These are phyloP conservation scores for Fusarium subglutinans DNA, from an alignment of 2,329 filamentous ascomycete species.

Conservation along the genomic window DNA sequence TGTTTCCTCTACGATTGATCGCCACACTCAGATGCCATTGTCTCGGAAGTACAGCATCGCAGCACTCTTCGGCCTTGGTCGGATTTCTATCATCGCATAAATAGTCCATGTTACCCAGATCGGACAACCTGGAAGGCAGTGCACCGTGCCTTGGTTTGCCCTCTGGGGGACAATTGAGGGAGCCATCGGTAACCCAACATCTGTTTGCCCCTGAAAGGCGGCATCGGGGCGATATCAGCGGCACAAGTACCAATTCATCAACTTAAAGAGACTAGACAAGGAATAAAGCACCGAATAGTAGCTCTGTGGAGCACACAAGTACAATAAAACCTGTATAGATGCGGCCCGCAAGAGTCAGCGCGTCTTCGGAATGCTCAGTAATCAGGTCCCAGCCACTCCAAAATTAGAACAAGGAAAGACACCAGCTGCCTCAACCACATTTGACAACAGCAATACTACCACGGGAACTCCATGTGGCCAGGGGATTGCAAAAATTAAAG, in stretches of 20 bases:
- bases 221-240: not conserved
- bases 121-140: too few species aligned
- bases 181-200: too few species aligned
- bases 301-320: too few species aligned
- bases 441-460: too few species aligned
- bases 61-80: not conserved
- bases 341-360: not conserved
- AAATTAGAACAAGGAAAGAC: not conserved
- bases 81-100: not conserved
- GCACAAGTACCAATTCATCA: not conserved
- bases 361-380: not conserved
- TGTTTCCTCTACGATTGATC: not conserved
- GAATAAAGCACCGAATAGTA: not conserved
- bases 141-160: too few species aligned
- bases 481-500: not conserved
- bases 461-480: not conserved
- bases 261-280: not conserved
- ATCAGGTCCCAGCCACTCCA: not conserved
- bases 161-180: too few species aligned
- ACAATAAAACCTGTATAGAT: not conserved
- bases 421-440: too few species aligned
- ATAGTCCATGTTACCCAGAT: not conserved
- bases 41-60: not conserved
- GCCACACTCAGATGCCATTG: not conserved
- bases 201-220: too few species aligned